Evolutionary conservation across 768 basidiomycete genomes (phyloP), one percentile per base, ranked within the genome.

Genomic region (Russula virescens): DNA sequence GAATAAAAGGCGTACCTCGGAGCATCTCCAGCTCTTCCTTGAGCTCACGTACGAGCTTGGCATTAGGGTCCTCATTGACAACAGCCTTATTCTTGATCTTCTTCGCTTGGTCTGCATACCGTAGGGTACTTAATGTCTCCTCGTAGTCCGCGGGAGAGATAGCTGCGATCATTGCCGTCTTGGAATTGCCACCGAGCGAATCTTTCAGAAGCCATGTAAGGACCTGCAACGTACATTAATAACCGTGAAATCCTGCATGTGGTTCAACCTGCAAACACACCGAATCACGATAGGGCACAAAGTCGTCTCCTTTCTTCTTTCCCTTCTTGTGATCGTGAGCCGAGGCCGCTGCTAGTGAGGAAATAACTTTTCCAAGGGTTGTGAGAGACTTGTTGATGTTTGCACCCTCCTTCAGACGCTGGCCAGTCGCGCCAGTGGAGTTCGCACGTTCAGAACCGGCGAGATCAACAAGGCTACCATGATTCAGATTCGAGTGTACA

Each of bases 51-150:
- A 99, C 95, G 61, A 99, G 88, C 79, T 94, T 98, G 71, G 96
- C 96, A 70, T 98, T 99, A 35, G 97, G 97, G 82, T 99, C 97
- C 78, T 99, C 97, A 76, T 99, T 99, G 67, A 99, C 91, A 62
- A 98, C 86, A 18, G 97, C 96, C 79, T 98, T 96, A 76, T 98
- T 99, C 86, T 95, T 98, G 77, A 99, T 99, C 87, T 96, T 96
- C 88, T 99, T 99, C 38, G 96, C 95, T 73, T 93, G 93, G 80
- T 97, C 94, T 68, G 97, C 97, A 75, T 99, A 98, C 6, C 97
- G 89, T 62, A 99, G 79, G 2, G 96, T 98, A 75, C 93, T 93
- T 64, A 98, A 78, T 18, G 96, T 98, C 75, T 98, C 96, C 68
- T 98, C 96, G 71, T 98, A 98, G 76, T 98, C 94, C 50, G 94